Base-by-base conservation (phyloP, 345 rosid species). In the Salix viminalis region DNA sequence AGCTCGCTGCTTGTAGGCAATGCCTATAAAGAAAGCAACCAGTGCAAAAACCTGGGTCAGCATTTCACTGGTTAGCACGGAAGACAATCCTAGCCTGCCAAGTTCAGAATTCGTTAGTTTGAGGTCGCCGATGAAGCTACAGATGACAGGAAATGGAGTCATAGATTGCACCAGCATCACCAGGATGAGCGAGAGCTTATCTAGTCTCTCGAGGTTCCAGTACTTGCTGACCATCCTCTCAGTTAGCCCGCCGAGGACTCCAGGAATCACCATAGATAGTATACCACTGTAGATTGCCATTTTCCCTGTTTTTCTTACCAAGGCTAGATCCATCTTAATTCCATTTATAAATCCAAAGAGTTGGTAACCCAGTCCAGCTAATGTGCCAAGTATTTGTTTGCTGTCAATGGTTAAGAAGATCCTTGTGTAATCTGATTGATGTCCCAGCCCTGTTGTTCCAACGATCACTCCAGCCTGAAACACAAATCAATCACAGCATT, bases 101-200 rank as follows among this genome's bases (percentile, higher is more conserved):
- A 82, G 77, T 41, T 82, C 85, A 0, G 85, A 75, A 30, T 82
- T 75, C 4, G 76, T 67, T 54, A 82, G 64, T 28, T 67, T 76
- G 46, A 79, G 34, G 16, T 82, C 82, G 1, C 24, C 50, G 18
- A 79, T 68, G 19, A 82, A 77, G 54, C 13, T 7, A 26, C 65
- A 52, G 9, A 79, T 41, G 36, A 82, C 82, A 1, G 82, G 85
- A 67, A 77, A 76, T 12, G 81, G 39, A 24, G 69, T 73, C 13
- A 58, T 60, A 10, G 66, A 12, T 12, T 62, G 66, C 28, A 62
- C 66, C 3, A 13, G 9, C 66, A 62, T 21, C 32, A 24, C 66
- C 32, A 28, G 1, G 66, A 23, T n/a, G 66, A 62, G 66, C 8
- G 26, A 23, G 32, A 23, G 32, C 30, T 7, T 23, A 26, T 62